Conservation (phyloP, 1,284 basidiomycete genomes). For the Austroboletus niveus region DNA sequence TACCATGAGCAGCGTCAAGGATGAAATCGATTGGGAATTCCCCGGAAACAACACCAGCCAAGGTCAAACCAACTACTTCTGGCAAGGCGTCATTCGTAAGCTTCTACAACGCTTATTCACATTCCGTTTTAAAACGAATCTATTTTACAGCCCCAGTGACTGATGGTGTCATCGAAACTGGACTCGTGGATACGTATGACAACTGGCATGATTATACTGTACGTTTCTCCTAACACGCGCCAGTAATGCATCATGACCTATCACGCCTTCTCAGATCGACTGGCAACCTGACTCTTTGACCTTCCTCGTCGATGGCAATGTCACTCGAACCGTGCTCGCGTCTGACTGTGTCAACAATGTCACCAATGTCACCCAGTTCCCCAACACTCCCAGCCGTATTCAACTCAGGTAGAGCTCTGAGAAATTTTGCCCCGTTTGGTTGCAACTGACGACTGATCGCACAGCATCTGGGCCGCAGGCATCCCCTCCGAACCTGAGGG, state of each 20-base stretch:
- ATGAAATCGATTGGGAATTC: constrained; percentile 88
- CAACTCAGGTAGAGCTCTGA: constrained; percentile 59
- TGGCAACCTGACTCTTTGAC: constrained; percentile 70
- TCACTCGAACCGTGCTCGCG: constrained; percentile 65
- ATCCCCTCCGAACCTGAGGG: constrained; percentile 58
- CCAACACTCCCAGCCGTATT: constrained; percentile 73
- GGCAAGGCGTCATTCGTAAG: constrained; percentile 74
- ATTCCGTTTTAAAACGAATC: neutral
- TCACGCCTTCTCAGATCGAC: constrained; percentile 51
- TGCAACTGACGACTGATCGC: constrained; percentile 1
- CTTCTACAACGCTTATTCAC: constrained; percentile 7
- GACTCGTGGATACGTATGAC: constrained; percentile 57
- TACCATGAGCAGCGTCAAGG: constrained; percentile 81
- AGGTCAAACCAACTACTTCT: constrained; percentile 78
- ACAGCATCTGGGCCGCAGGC: constrained; percentile 79
- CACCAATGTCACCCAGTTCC: constrained; percentile 58
- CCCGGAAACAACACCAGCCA: constrained; percentile 58
- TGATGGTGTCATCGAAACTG: constrained; percentile 46
- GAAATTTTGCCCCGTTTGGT: neutral
- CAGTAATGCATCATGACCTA: neutral
- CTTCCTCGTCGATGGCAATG: constrained; percentile 69
- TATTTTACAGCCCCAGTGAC: constrained; percentile 36
- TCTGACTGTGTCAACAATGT: constrained; percentile 50
- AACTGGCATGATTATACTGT: constrained; percentile 80
- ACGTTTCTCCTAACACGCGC: constrained; percentile 22